Evolutionary conservation across 331 rosid genomes (phyloP), one percentile per base, ranked within the genome.

Genomic region (Acacia pycnantha): DNA sequence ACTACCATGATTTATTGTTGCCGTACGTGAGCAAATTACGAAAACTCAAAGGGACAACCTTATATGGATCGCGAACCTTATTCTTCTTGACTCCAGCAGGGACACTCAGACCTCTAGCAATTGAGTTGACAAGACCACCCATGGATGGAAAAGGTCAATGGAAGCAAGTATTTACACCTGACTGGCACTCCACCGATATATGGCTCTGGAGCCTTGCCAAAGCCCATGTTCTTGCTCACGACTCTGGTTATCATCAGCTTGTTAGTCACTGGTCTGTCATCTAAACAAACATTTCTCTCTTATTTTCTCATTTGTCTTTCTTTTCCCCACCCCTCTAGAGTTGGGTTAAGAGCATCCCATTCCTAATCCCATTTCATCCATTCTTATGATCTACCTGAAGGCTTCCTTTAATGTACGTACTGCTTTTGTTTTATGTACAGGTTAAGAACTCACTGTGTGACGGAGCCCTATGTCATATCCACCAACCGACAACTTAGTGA

Each of bases 161-260:
- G 98, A 94, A 87, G 80, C 82, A 90, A 56, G 94, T 87, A 50
- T 90, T 77, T 74, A 76, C 82, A 0, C 97, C 95, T 11, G 70
- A 82, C 68, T 89, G 90, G 91, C 81, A 94, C 70, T 89, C 97
- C 76, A 91, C 97, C 2, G 77, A 61, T 26, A 74, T 90, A 43
- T 94, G 98, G 98, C 97, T 94, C 7, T 94, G 98, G 98, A 91
- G 94, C 76, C 35, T 94, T 35, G 98, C 98, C 69, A 92, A 92
- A 81, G 90, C 92, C 50, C 98, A 94, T 84, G 97, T 90, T 79
- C 88, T 91, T 78, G 92, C 98, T 46, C 97, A 94, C 67, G 98
- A 92, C 81, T 84, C 97, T 73, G 91, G 90, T 47, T 87, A 89
- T 83, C 98, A 94, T 88, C 97, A 94, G 81, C 97, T 94, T 67